Base-by-base conservation (phyloP, 2,329 filamentous ascomycete genomes). In the Curvularia hawaiiensis region DNA sequence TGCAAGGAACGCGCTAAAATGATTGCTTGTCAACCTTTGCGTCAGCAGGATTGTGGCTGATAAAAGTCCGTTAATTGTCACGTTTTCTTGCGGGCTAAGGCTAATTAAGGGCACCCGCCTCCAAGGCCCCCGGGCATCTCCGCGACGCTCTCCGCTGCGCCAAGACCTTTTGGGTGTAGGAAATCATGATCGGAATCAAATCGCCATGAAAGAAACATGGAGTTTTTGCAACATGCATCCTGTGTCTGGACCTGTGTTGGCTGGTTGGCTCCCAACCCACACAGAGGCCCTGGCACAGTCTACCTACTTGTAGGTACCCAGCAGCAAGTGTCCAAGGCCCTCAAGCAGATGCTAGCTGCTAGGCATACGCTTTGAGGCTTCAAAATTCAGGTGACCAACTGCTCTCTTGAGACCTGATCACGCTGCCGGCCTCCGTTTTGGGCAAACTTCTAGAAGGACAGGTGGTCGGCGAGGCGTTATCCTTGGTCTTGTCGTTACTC, bases 61-160 rank as follows among this genome's bases (percentile, higher is more conserved):
- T 31, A 50, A 67, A 67, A 58, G 61, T 64, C 64, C 60, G 62
- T 60, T 62, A 70, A 72, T 72, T 72, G 65, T 45, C 56, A 60
- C 12, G 24, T 49, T 61, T 59, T 50, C 26, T 47, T 20, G 39
- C 30, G 45, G 58, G 49, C 58, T 52, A 31, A 51, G 43, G 61
- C 65, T 70, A 68, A 69, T 64, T 71, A 69, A 52, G 60, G 61
- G 59, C 18, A 41, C 38, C 26, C 18, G 44, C 38, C 26, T 24
- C 31, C 51, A 16, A 56, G 28, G 31, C 31, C 22, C 24, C 53
- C 10, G 9, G 35, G 26, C 50, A 38, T 45, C 31, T 45, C 28
- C 39, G 31, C 55, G n/a, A 39, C 18, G 9, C 33, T 26, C 20
- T 35, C 20, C 35, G 22, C 31, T 28, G 18, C 20, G 26, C 31